Evolutionary conservation across 306 rosid genomes (phyloP), one percentile per base, ranked within the genome.

Genomic region (Pterocarpus santalinus): DNA sequence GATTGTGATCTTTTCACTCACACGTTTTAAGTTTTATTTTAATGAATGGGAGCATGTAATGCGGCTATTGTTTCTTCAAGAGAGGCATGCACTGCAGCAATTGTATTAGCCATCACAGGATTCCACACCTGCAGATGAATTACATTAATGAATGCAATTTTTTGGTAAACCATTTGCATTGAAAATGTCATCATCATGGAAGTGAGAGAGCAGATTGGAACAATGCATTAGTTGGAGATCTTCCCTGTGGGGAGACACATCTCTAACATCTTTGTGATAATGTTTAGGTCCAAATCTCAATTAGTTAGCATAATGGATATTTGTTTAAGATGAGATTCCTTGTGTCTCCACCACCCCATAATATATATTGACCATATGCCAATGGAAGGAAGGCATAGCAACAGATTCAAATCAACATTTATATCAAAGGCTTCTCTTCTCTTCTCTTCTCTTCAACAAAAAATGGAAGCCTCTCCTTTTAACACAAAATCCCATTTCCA

Each of bases 391-490:
- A 77, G 4, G 53, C 83, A 70, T 5, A 71, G 15, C 53, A 64
- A 46, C 2, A 60, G 4, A 46, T 32, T 13, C 61, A 60, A 46
- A 44, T 60, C 38, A 36, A 55, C 62, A 57, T 30, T 4, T 5
- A 32, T 7, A 6, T 13, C 4, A 79, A 10, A 5, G 11, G 10
- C 49, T 38, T 51, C 55, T 52, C 38, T 22, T 22, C 28, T 0
- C 0, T 22, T 22, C 28, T 0, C 0, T 38, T 72, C 38, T 56
- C 28, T 35, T 34, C 12, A 32, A 5, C 4, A 28, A 62, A 80
- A 84, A 58, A 80, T 85, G 88, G 83, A 62, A 65, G 14, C 61
- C 34, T 76, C 66, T 74, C 43, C 16, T 61, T 32, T 70, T 52
- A 78, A 71, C 47, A 6, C 60, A 41, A 83, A 72, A 17, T 52